phyloP scores from a whole-genome alignment of 257 asterid genomes.

The Anisodus acutangulus region DNA sequence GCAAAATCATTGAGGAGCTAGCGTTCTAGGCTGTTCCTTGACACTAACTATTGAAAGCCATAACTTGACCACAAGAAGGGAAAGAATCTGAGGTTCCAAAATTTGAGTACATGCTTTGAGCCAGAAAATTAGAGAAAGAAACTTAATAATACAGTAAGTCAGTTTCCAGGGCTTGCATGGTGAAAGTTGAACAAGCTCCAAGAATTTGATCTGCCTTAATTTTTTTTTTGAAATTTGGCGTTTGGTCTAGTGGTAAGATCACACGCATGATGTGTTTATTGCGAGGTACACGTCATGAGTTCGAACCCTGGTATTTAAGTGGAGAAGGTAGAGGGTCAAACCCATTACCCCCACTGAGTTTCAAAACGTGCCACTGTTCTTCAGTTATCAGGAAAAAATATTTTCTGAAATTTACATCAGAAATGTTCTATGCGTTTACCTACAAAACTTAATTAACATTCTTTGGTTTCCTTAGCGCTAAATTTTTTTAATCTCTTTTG shows the following conservation, averaged over 20 bases:
- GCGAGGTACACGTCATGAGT: neutral
- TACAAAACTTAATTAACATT: neutral
- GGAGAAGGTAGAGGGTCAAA: neutral
- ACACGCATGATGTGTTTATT: slow-evolving; percentile 1
- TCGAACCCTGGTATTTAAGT: neutral
- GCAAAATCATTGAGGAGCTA: slow-evolving; percentile 22
- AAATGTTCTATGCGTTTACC: neutral
- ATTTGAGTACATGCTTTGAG: slow-evolving; percentile 10
- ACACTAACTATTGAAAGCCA: slow-evolving; percentile 7
- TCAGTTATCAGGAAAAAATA: neutral
- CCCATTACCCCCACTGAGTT: neutral
- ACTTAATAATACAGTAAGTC: neutral
- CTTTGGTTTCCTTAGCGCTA: neutral
- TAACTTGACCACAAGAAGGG: neutral
- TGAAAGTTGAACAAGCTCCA: neutral
- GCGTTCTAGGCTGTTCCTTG: neutral
- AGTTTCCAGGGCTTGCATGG: neutral
- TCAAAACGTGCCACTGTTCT: neutral
- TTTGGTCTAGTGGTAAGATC: slow-evolving; percentile 11
- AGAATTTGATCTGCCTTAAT: neutral
- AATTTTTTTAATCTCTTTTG: neutral
- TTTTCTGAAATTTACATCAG: slow-evolving; percentile 20
- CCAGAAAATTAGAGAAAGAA: neutral
- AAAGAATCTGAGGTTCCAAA: slow-evolving; percentile 18
- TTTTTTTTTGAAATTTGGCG: neutral